phyloP scores from a whole-genome alignment of 345 rosid species.

The Euclidium syriacum region DNA sequence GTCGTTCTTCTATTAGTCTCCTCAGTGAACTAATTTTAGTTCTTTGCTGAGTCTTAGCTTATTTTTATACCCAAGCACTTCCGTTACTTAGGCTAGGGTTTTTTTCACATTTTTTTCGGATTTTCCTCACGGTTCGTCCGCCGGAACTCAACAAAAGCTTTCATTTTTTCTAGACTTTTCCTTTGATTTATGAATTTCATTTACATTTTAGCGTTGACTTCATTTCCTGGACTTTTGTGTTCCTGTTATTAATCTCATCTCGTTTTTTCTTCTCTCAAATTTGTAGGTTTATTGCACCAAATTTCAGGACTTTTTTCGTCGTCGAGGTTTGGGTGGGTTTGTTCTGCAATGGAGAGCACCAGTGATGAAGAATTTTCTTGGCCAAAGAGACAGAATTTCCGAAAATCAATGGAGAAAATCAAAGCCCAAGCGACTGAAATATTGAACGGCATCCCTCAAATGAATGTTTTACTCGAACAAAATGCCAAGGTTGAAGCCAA shows the following conservation, averaged over 20 bases:
- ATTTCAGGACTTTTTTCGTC: background rate
- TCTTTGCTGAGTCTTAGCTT: background rate
- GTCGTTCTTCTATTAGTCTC: background rate
- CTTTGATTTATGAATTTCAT: background rate
- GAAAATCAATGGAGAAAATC: background rate
- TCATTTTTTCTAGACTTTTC: background rate
- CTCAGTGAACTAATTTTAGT: background rate
- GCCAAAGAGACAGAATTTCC: background rate
- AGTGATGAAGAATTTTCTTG: background rate
- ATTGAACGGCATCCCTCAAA: background rate
- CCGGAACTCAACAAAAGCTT: background rate
- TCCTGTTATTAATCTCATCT: background rate
- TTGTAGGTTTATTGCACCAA: background rate
- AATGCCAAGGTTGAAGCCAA: background rate
- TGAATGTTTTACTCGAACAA: background rate
- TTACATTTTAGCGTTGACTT: background rate
- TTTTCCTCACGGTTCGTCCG: background rate
- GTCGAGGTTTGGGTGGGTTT: background rate
- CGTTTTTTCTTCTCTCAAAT: background rate
- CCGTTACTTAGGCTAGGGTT: background rate
- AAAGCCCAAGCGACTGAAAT: background rate
- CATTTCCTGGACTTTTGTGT: background rate
- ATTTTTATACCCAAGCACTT: background rate
- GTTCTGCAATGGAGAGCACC: background rate
- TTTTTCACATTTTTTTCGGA: background rate